These are phyloP conservation scores for Penicillium sp. DNA, from an alignment of 2,329 filamentous ascomycete species.

Conservation along the genomic window DNA sequence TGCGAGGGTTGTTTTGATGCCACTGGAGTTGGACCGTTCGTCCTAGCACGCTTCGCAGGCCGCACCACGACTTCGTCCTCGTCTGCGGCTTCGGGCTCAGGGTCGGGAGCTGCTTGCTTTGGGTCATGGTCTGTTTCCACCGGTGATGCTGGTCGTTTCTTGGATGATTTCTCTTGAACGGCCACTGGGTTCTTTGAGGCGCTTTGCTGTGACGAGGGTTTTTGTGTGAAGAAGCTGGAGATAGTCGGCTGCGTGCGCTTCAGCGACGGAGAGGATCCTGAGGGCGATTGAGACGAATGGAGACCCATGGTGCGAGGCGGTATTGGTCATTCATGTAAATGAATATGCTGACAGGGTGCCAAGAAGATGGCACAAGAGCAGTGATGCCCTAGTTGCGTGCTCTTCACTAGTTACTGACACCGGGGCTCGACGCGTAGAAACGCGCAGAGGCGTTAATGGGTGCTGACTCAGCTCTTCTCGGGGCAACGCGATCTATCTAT, in stretches of 20 bases:
- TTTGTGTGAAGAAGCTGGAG: constrained; percentile 76
- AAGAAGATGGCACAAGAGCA: background rate
- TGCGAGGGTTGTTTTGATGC: constrained; percentile 8
- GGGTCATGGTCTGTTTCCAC: background rate
- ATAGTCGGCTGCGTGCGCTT: constrained; percentile 63
- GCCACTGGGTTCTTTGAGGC: constrained; percentile 9
- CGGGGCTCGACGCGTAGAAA: constrained; percentile 34
- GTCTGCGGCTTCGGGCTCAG: constrained; percentile 30
- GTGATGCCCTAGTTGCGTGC: constrained; percentile 1
- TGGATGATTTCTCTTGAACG: constrained; percentile 2
- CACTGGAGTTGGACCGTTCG: constrained; percentile 20
- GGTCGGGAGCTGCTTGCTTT: constrained; percentile 7
- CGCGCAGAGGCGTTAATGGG: constrained; percentile 27
- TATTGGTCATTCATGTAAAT: background rate
- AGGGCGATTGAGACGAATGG: constrained; percentile 30
- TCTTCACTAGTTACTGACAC: constrained; percentile 2
- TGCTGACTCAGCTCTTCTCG: constrained; percentile 19
- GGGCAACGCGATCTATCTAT: background rate
- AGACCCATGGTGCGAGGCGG: constrained; percentile 26
- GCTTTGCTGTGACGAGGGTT: constrained; percentile 31
- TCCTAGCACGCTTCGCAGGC: constrained; percentile 40
- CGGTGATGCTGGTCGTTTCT: constrained; percentile 13
- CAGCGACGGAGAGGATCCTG: constrained; percentile 31
- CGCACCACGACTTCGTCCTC: constrained; percentile 41
- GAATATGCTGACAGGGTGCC: background rate